These are phyloP conservation scores for Magnusiomyces tetraspermus DNA, from an alignment of 1,139 yeast genomes.

Conservation along the genomic window DNA sequence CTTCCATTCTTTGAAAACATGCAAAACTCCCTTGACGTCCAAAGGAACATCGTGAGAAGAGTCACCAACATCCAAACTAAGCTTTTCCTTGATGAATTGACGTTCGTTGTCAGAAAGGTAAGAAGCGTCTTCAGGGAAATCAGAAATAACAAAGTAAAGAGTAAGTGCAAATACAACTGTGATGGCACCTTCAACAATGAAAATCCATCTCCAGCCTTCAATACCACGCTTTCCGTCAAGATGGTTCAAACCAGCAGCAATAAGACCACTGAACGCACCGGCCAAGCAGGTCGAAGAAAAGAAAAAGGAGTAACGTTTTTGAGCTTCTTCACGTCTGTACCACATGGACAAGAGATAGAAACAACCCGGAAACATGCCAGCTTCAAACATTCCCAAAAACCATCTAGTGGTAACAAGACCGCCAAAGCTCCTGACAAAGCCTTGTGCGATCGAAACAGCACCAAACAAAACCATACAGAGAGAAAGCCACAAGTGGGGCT, in stretches of 20 bases:
- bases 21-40: conserved; percentile 26
- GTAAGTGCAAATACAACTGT: conserved; percentile 55
- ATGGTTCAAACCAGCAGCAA: conserved; percentile 52
- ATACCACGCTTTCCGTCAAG: conserved; percentile 42
- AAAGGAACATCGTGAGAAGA: conserved; percentile 33
- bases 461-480: conserved; percentile 53
- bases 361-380: conserved; percentile 66
- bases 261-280: conserved; percentile 76
- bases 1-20: conserved; percentile 34
- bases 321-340: conserved; percentile 53
- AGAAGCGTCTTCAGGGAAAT: conserved; percentile 60
- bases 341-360: conserved; percentile 53
- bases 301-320: conserved; percentile 57
- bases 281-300: conserved; percentile 63
- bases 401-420: conserved; percentile 53
- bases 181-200: conserved; percentile 61
- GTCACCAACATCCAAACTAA: conserved; percentile 38
- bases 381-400: conserved; percentile 55
- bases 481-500: conserved; percentile 59
- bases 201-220: conserved; percentile 65
- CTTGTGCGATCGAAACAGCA: conserved; percentile 54
- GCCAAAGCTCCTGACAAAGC: conserved; percentile 50
- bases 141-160: conserved; percentile 59
- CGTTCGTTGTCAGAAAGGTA: conserved; percentile 37
- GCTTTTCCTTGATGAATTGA: conserved; percentile 34